These are phyloP conservation scores for Stachybotrys elegans DNA, from an alignment of 2,329 filamentous ascomycete species.

Conservation along the genomic window DNA sequence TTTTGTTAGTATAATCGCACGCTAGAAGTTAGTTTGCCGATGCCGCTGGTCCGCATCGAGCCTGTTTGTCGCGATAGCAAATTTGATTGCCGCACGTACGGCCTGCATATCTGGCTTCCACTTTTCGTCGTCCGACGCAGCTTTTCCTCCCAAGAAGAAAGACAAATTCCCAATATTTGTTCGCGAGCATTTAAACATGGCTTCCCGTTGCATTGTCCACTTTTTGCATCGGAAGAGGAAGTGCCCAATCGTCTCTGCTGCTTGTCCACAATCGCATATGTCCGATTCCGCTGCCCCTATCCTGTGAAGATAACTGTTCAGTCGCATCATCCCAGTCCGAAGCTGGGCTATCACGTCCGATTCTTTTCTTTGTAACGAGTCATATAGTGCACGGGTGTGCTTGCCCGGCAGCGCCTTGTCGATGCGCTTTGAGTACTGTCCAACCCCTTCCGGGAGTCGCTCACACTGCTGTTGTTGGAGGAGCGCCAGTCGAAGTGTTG, in stretches of 20 bases:
- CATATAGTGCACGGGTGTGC: conserved; percentile 1
- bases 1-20: background rate
- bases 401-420: conserved; percentile 1
- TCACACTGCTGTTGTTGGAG: background rate
- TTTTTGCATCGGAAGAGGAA: conserved; percentile 6
- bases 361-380: conserved; percentile 4
- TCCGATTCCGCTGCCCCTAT: conserved; percentile 5
- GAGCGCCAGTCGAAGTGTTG: conserved; percentile 2
- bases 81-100: conserved; percentile 5
- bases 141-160: conserved; percentile 9
- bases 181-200: conserved; percentile 1
- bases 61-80: conserved; percentile 6
- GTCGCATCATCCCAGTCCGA: background rate
- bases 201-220: conserved; percentile 1
- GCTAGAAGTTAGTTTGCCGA: background rate
- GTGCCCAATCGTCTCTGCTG: conserved; percentile 5
- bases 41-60: conserved; percentile 1
- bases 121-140: conserved; percentile 4
- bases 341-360: background rate
- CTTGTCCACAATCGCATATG: conserved; percentile 4
- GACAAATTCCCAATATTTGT: conserved; percentile 7
- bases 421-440: background rate
- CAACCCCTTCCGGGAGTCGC: background rate
- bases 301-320: background rate
- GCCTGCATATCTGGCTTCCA: conserved; percentile 6